phyloP scores from a whole-genome alignment of 176 grass and related monocot species.

The Miscanthus lutarioriparius region DNA sequence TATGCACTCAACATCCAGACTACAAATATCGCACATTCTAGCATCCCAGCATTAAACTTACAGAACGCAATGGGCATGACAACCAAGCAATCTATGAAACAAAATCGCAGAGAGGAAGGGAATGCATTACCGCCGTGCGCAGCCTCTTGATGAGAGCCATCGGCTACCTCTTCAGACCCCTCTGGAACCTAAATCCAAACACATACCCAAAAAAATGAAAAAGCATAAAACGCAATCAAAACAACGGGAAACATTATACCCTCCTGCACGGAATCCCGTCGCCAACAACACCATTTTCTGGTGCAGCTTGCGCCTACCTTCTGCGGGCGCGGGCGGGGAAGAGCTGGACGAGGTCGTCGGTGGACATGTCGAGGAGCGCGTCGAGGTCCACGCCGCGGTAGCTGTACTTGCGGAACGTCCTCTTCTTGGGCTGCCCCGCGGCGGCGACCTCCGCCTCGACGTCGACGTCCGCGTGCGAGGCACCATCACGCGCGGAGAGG shows the following conservation, averaged over 20 bases:
- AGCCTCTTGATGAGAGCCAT: constrained; percentile 93
- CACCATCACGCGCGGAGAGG: neutral
- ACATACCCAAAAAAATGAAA: neutral
- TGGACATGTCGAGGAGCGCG: constrained; percentile 90
- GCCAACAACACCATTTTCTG: neutral
- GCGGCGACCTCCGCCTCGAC: constrained; percentile 58
- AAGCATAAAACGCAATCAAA: neutral
- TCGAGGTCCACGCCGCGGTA: constrained; percentile 89
- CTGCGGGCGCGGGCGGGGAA: constrained; percentile 76
- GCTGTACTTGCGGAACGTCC: constrained; percentile 93
- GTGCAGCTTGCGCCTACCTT: constrained; percentile 39
- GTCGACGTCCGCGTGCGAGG: constrained; percentile 56
- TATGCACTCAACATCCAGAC: no score
- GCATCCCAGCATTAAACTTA: neutral
- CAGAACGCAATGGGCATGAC: neutral
- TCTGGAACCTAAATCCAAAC: constrained; percentile 65
- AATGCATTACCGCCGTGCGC: constrained; percentile 69
- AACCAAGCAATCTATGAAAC: neutral
- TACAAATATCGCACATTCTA: neutral
- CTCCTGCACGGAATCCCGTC: neutral
- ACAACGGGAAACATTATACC: neutral
- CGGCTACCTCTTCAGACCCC: constrained; percentile 94
- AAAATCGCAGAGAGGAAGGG: neutral
- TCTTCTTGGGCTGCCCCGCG: constrained; percentile 71
- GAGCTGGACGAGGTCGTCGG: constrained; percentile 86